Percentiles rank a stretch among this genome's conserved stretches.
These are phyloP conservation scores for Funneliformis geosporum DNA, from an alignment of 192 early-diverging fungal genomes.

Conservation along the genomic window DNA sequence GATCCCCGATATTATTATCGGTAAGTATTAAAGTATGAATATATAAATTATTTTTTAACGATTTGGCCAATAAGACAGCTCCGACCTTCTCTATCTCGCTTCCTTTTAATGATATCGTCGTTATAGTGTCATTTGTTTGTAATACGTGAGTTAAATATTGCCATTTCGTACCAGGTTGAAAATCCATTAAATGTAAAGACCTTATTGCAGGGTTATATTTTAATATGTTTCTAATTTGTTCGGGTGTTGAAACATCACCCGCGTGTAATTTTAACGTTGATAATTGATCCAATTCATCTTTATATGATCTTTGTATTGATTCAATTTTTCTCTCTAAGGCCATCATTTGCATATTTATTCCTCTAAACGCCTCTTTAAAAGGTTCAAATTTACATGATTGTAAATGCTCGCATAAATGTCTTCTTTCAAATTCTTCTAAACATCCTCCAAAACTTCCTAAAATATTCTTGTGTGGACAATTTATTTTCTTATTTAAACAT, in stretches of 20 bases:
- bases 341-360: constrained; percentile 29
- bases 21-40: constrained; percentile 30
- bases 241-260: constrained; percentile 13
- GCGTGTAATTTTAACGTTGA: constrained; percentile 30
- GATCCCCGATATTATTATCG: constrained; percentile 33
- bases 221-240: constrained; percentile 15
- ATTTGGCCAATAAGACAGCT: constrained; percentile 33
- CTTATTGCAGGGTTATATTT: constrained; percentile 34
- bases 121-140: constrained; percentile 24
- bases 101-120: constrained; percentile 11
- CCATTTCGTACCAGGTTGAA: constrained; percentile 32
- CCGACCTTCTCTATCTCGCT: constrained; percentile 33
- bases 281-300: constrained; percentile 21
- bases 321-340: constrained; percentile 27
- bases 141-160: constrained; percentile 30
- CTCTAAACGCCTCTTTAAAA: constrained; percentile 30
- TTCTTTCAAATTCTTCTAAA: constrained; percentile 28
- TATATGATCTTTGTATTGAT: constrained; percentile 16
- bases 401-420: constrained; percentile 19
- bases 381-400: constrained; percentile 30
- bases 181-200: constrained; percentile 9
- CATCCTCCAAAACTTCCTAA: constrained; percentile 35
- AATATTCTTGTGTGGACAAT: constrained; percentile 32
- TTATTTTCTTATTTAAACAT: constrained; percentile 28
- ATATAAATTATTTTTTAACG: constrained; percentile 24